These are phyloP conservation scores for Tothia fuscella DNA, from an alignment of 2,329 filamentous ascomycete species.

Conservation along the genomic window DNA sequence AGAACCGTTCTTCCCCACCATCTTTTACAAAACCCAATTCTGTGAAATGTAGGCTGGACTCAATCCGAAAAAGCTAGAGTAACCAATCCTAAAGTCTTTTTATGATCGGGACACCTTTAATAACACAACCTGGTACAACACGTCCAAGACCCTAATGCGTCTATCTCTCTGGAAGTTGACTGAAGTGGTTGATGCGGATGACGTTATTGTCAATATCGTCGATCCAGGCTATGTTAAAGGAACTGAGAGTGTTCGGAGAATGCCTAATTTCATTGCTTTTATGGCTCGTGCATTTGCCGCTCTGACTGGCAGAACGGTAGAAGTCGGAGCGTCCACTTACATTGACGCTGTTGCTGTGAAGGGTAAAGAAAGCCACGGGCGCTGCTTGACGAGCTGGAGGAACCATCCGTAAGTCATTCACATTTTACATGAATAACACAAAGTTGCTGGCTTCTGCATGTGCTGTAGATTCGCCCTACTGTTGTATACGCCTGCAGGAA, in stretches of 20 bases:
- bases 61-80: no score
- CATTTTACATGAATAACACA: neutral
- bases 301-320: constrained; percentile 21
- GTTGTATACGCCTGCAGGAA: constrained; percentile 26
- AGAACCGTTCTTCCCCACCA: no score
- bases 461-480: constrained; percentile 20
- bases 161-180: constrained; percentile 15
- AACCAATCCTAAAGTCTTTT: constrained; percentile 14
- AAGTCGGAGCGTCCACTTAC: constrained; percentile 35
- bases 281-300: constrained; percentile 11
- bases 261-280: no score
- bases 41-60: no score
- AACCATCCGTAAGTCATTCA: constrained; percentile 31
- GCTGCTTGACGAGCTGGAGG: constrained; percentile 38
- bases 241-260: constrained; percentile 30
- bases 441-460: neutral
- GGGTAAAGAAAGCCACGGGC: constrained; percentile 40
- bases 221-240: constrained; percentile 35
- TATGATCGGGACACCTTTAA: constrained; percentile 12
- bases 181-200: constrained; percentile 13
- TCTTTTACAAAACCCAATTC: no score
- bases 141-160: constrained; percentile 15
- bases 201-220: constrained; percentile 32
- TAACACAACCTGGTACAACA: constrained; percentile 13
- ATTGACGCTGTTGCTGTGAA: constrained; percentile 35